Base-by-base conservation (phyloP, 805 yeast genomes). In the Teunomyces panamensis region DNA sequence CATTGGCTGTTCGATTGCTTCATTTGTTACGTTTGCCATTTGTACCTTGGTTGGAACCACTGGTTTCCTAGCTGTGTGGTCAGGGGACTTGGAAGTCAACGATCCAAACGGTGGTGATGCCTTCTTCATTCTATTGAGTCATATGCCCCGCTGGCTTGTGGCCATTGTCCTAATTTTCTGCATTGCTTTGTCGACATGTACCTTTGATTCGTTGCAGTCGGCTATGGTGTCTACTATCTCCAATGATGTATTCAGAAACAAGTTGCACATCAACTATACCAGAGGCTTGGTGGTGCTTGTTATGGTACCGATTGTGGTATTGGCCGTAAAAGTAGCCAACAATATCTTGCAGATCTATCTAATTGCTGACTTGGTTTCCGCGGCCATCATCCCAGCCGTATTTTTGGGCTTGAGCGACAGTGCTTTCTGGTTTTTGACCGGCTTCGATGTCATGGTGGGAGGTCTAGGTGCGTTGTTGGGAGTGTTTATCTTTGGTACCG, bases 11-110 rank as follows among this genome's bases (percentile, higher is more conserved):
- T 74, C 84, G 3, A 70, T 91, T 50, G 96, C 97, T 0, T 78
- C 91, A 0, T 63, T 87, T 48, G 77, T 86, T 17, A 71, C 83
- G 39, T 79, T 85, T 48, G 71, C 75, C 10, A 74, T 89, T 49
- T 81, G 85, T 51, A 79, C 87, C 0, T 73, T 89, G 42, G 82
- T 85, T 39, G 98, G 97, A 16, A 73, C 83, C 44, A 80, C 96
- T 2, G 97, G 97, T 9, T 76, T 91, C 52, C 64, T 90, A 43
- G 96, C 96, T 3, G 96, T 89, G 14, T 91, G 97, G 97, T 80
- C 91, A 0, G 92, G 92, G 1, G 80, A 79, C 55, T 63, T 83
- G 49, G 66, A 72, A 7, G 77, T 79, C 24, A 66, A 64, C 39
- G 84, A 79, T 56, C 79, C 68, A 3, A 73, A 78, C 33, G 87